Base-by-base conservation (phyloP, 495 filamentous ascomycete genomes). In the Platismatia glauca region DNA sequence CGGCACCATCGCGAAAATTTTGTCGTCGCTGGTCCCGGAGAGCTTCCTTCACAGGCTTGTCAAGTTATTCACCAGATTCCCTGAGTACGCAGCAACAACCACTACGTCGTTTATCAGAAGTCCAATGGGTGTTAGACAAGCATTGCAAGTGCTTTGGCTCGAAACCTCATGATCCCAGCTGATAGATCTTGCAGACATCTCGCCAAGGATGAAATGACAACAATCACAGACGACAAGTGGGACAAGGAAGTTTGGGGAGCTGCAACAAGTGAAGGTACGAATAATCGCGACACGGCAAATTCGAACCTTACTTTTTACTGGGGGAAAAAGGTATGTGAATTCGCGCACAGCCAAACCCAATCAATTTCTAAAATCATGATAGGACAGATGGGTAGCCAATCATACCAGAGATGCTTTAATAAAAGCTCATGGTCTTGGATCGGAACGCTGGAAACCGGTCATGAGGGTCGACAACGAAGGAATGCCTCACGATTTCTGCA, bases 361-460 rank as follows among this genome's bases (percentile, higher is more conserved):
- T 24, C 33, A 9, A 58, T 27, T n/a, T 24, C 55, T 63, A 20
- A 50, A 11, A 13, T 29, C 15, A 29, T 29, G 33, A 15, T 71
- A 79, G 66, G 92, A 97, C 67, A 81, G 87, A 68, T 96, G 92
- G 92, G 89, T 97, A 31, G 87, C 87, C 1, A 77, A 89, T 59
- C 74, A 81, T 71, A 86, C 86, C 44, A 76, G 93, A 39, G 88
- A 95, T 69, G 83, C 81, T 57, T 82, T 96, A 60, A 86, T 96
- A 65, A 77, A 73, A 31, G 53, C 78, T 5, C 70, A 86, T 20
- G 80, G 74, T 12, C 29, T 41, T 22, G 46, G 61, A 58, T 53
- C 62, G 44, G 71, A 75, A 39, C 69, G 70, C 44, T 74, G 78
- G 43, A 86, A 85, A 61, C 85, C 87, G 16, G 76, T 68, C 62